Evolutionary conservation across 2,329 filamentous ascomycete genomes (phyloP), one percentile per base, ranked within the genome.

Genomic region (Fusarium udum): DNA sequence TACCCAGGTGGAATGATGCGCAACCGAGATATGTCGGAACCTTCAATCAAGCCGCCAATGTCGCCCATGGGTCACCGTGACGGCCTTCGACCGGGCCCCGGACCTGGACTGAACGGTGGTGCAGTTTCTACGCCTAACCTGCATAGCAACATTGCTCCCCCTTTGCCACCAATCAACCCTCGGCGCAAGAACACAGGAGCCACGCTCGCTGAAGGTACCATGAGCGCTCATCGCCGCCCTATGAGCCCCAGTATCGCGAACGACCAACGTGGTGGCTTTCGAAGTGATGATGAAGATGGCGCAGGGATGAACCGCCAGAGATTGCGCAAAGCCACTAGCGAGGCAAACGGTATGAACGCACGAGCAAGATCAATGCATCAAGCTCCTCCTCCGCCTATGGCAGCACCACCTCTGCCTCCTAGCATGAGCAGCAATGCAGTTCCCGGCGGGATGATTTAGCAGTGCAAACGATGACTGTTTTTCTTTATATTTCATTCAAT

Each of bases 131-230:
- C 82, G 11, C 81, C 83, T 2, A 83, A 83, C 65, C 71, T 84
- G 46, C 82, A 83, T 52, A 77, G 78, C 11, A 79, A 76, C 16
- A 74, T 78, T 32, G 83, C 82, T 5, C 88, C 88, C 6, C 88
- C 88, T 5, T 66, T 91, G 40, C 89, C 89, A 6, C 88, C 88
- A 4, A 88, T 91, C 77, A 90, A 90, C 76, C 89, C 89, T 34
- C 84, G 87, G 55, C 85, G 89, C 15, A 85, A 87, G 60, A 85
- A 84, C 14, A 80, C 84, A 15, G 79, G 83, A 6, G 77, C 48
- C 3, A 77, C 71, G 16, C 32, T 84, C n/a, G 82, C 81, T 16
- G 80, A 82, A 36, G 64, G 69, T 16, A 52, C 69, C n/a, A 70
- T 69, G 65, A 64, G 42, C 37, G 45, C 64, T 13, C 72, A 73